Evolutionary conservation across 768 basidiomycete species (phyloP), one percentile per base, ranked within the genome.

Genomic region (Tulasnella sp.): DNA sequence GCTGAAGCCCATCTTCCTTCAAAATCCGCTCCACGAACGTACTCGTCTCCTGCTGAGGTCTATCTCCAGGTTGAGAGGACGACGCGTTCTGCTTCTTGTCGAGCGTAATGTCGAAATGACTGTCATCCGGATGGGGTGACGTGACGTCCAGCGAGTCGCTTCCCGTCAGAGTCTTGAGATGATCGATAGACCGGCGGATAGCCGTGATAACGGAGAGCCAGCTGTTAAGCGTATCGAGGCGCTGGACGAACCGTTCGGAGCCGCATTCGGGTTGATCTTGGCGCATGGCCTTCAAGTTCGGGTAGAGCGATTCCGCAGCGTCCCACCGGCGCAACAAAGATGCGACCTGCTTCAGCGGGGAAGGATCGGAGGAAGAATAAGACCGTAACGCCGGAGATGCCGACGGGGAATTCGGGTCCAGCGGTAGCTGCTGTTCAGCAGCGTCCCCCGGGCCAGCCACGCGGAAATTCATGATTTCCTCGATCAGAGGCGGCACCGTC

Each of bases 1-100:
- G 89, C 84, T 96, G 93, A 82, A 99, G 91, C n/a, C 92, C 92
- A 82, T 99, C 97, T 84, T 99, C 97, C 83, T 99, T 98, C 78
- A 98, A 88, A 35, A 98, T 86, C 39, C 95, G 90, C 83, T 98
- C 98, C 44, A 98, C 92, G 83, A 99, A 99, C 46, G 93, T 94
- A 26, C 91, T 91, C 29, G 91, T 90, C 81, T 92, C 92, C 5
- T 90, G 83, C 69, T 87, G 85, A 3, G 40, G 39, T 35, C 69
- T 51, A 39, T 42, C 46, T 35, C 77, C 67, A 13, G 77, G 9
- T n/a, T 67, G 61, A 2, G 61, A 67, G 7, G 61, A 67, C 11
- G 61, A 26, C 1, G 61, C 61, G 26, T 5, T 29, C 23, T 26
- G 61, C 13, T 13, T 67, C 61, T 67, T 67, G 29, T 67, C 61